Percentiles rank a stretch among this genome's conserved stretches.
These are phyloP conservation scores for Exidia glandulosa DNA, from an alignment of 768 basidiomycete genomes.

Conservation along the genomic window DNA sequence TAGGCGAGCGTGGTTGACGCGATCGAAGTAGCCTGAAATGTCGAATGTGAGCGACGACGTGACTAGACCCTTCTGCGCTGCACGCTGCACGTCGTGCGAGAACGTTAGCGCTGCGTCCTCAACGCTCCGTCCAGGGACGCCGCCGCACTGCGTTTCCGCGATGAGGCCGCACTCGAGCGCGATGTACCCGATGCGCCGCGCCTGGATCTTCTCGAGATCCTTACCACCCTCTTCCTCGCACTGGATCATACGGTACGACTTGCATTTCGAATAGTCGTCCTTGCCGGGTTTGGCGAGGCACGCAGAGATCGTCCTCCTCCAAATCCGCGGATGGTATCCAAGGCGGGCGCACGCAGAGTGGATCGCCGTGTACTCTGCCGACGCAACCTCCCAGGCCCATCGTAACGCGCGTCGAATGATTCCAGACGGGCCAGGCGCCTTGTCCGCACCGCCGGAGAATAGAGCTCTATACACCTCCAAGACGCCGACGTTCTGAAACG, in stretches of 20 bases:
- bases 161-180: not conserved
- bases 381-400: conserved; percentile 3
- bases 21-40: not conserved
- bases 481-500: not conserved
- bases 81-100: not conserved
- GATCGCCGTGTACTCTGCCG: not conserved
- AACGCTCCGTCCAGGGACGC: too few species aligned
- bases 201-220: not conserved
- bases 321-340: conserved; percentile 6
- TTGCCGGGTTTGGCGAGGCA: conserved; percentile 6
- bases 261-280: conserved; percentile 6
- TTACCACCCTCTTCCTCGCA: conserved; percentile 1
- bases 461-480: not conserved
- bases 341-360: not conserved
- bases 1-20: conserved; percentile 1
- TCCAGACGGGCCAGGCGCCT: too few species aligned
- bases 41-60: not conserved
- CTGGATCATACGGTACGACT: conserved; percentile 4
- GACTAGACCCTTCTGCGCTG: too few species aligned
- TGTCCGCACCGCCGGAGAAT: not conserved
- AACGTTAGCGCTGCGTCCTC: not conserved
- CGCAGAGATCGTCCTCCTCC: conserved; percentile 1
- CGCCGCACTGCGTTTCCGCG: not conserved
- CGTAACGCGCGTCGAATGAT: not conserved
- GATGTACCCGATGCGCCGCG: not conserved